Evolutionary conservation across 116 monocot genomes (phyloP).

Genomic region (Iris pallida): DNA sequence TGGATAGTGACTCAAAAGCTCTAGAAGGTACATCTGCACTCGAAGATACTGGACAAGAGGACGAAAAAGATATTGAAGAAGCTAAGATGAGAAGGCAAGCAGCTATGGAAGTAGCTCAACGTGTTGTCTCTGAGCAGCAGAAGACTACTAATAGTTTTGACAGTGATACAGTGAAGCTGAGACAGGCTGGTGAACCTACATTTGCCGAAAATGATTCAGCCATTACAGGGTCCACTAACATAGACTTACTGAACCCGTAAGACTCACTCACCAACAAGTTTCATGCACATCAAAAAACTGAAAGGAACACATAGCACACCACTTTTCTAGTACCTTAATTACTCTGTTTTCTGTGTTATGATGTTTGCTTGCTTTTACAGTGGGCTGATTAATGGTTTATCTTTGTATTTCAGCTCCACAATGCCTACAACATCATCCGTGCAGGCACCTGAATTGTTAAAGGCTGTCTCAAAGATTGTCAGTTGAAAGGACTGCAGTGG

Average conservation of each 20-base stretch:
- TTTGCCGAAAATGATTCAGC: slow-evolving; percentile 45
- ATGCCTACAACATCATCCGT: slow-evolving; percentile 78
- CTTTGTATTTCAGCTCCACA: slow-evolving; percentile 52
- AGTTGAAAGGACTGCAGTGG: slow-evolving; percentile 85
- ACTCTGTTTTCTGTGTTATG: not conserved
- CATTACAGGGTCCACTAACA: slow-evolving; percentile 53
- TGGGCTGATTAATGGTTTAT: not conserved
- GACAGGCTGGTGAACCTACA: slow-evolving; percentile 46
- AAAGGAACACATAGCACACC: not conserved
- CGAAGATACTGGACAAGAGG: slow-evolving; percentile 22
- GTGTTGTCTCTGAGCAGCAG: slow-evolving; percentile 67
- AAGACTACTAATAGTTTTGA: slow-evolving; percentile 89
- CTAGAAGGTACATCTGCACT: slow-evolving; percentile 19
- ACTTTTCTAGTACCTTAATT: not conserved
- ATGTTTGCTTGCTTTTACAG: not conserved
- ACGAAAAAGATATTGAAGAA: slow-evolving; percentile 59
- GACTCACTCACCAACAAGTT: slow-evolving; percentile 8
- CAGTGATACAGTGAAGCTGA: slow-evolving; percentile 66
- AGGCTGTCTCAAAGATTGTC: slow-evolving; percentile 73
- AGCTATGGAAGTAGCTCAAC: slow-evolving; percentile 63
- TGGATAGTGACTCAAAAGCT: slow-evolving; percentile 30
- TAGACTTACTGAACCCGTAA: slow-evolving; percentile 93
- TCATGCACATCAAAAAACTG: not conserved
- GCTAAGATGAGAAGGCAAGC: slow-evolving; percentile 54
- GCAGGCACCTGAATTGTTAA: slow-evolving; percentile 66